A percentile compares a stretch with the other conserved stretches of the same genome.
Evolutionary conservation across 352 stramenopile genomes (phyloP).

Genomic region (Labyrinthula sp.): DNA sequence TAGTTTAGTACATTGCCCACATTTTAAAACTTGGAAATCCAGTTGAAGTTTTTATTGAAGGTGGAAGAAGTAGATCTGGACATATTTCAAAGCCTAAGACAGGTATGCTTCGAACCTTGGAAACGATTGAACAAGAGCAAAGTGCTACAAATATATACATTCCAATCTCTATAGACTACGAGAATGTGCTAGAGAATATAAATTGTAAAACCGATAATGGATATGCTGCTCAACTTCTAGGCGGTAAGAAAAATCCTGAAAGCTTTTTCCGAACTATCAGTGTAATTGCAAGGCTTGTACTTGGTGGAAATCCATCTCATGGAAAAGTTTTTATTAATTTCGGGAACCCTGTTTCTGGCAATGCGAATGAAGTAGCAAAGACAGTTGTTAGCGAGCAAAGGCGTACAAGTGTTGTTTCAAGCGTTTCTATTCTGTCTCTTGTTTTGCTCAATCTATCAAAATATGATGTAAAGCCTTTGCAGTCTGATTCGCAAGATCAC

Average conservation of each 20-base stretch:
- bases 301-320: conserved; percentile 1
- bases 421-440: conserved; percentile 2
- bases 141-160: conserved; percentile 6
- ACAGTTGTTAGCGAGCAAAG: conserved; percentile 9
- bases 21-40: conserved; percentile 47
- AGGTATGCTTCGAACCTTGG: conserved; percentile 30
- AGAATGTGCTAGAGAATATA: conserved; percentile 14
- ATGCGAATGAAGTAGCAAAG: conserved; percentile 11
- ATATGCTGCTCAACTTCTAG: conserved; percentile 19
- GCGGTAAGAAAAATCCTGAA: conserved; percentile 18
- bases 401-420: conserved; percentile 1
- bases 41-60: conserved; percentile 63
- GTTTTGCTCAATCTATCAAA: too few species aligned
- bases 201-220: too few species aligned
- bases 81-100: conserved; percentile 35
- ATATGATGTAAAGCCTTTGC: too few species aligned
- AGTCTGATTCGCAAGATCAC: too few species aligned
- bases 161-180: conserved; percentile 21
- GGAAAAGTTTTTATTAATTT: conserved; percentile 22
- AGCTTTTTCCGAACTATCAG: conserved; percentile 5
- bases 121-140: conserved; percentile 13
- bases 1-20: conserved; percentile 48
- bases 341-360: conserved; percentile 15
- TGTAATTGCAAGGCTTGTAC: conserved; percentile 1
- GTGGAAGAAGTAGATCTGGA: conserved; percentile 52